Percentiles rank a stretch among this genome's conserved stretches.
Conservation (phyloP, 495 filamentous ascomycete species). For the Tuber indicum region DNA sequence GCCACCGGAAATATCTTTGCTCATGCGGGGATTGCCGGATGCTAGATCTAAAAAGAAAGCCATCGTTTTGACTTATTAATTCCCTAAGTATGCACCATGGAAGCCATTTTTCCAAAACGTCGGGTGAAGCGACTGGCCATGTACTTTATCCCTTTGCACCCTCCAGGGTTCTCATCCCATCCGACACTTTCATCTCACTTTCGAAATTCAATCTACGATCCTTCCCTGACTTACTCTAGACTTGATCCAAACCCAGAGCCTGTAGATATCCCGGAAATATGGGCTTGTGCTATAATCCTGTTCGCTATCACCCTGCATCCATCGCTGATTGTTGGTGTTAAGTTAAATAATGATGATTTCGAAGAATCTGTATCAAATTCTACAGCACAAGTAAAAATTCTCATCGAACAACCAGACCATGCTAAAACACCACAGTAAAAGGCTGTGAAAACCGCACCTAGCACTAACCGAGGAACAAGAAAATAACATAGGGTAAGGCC, state of each 20-base stretch:
- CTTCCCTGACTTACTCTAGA: background rate
- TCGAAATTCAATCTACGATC: background rate
- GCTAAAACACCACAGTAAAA: conserved; percentile 32
- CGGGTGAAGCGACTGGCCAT: background rate
- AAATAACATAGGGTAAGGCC: conserved; percentile 27
- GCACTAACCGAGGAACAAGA: conserved; percentile 33
- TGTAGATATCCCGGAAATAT: background rate
- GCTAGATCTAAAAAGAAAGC: background rate
- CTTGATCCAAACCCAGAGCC: background rate
- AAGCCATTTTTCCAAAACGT: background rate
- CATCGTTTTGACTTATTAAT: background rate
- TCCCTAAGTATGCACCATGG: background rate
- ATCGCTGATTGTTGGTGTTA: background rate
- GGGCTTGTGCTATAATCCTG: background rate
- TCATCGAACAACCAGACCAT: conserved; percentile 34
- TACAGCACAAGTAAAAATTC: conserved; percentile 35
- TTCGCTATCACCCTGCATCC: background rate
- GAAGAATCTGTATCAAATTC: conserved; percentile 40
- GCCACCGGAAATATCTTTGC: background rate
- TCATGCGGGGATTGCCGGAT: background rate
- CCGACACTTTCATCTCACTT: background rate
- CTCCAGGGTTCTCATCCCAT: background rate
- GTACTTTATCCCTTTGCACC: background rate
- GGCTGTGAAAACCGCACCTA: conserved; percentile 27
- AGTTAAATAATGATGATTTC: background rate